phyloP scores from a whole-genome alignment of 306 rosid species.

The Leucaena leucocephala region DNA sequence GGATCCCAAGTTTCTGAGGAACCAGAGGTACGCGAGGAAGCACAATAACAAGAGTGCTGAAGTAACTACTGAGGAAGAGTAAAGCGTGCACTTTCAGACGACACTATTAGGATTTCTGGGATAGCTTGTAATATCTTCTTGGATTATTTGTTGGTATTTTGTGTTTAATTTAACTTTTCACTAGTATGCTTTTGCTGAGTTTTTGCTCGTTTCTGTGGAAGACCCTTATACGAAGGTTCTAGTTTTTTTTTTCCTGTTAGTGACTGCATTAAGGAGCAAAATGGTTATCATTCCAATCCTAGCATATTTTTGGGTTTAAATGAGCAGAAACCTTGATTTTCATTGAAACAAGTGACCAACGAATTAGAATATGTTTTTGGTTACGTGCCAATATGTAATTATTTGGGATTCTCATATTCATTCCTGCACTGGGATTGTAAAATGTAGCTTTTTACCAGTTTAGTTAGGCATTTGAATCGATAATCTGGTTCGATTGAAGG shows the following conservation, averaged over 20 bases:
- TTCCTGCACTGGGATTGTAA: not conserved
- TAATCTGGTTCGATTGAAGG: not conserved
- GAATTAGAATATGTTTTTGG: too few relatives aligned
- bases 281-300: not conserved
- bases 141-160: conserved; percentile 4
- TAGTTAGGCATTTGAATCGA: too few relatives aligned
- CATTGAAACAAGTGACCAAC: not conserved
- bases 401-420: too few relatives aligned
- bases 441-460: not conserved
- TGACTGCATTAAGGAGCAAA: not conserved
- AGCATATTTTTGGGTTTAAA: not conserved
- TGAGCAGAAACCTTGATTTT: not conserved
- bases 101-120: conserved; percentile 28
- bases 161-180: conserved; percentile 2
- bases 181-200: not conserved
- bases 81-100: conserved; percentile 27
- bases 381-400: too few relatives aligned
- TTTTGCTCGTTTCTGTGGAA: conserved; percentile 7
- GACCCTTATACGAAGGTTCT: not conserved
- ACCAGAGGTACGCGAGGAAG: conserved; percentile 99
- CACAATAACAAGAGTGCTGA: conserved; percentile 78
- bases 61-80: conserved; percentile 63
- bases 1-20: conserved; percentile 99
- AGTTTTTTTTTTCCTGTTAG: not conserved
- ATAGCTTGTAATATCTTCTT: conserved; percentile 21